phyloP scores from a whole-genome alignment of 2,329 filamentous ascomycete species.

The Clonostachys chloroleuca region DNA sequence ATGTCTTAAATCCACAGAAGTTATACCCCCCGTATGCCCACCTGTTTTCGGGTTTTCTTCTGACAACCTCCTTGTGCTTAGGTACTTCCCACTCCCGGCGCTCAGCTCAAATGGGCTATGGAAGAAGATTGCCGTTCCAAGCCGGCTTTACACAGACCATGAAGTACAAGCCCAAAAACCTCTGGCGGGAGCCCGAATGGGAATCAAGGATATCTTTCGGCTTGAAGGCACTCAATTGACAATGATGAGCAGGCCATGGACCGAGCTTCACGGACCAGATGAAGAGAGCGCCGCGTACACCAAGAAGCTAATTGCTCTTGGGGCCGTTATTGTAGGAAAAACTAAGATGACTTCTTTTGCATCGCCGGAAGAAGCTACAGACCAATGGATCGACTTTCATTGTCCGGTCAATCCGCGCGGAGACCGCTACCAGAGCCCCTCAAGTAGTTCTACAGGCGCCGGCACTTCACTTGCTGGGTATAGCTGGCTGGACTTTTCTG shows the following conservation, averaged over 20 bases:
- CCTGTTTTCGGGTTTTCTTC: too few relatives aligned
- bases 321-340: constrained; percentile 43
- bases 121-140: constrained; percentile 28
- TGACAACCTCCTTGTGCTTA: too few relatives aligned
- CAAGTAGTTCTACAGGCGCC: constrained; percentile 16
- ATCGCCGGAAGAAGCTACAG: constrained; percentile 30
- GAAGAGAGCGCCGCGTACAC: constrained; percentile 42
- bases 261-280: constrained; percentile 41
- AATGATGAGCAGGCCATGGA: constrained; percentile 55
- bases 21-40: too few relatives aligned
- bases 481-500: constrained; percentile 16
- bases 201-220: constrained; percentile 24
- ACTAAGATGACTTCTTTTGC: constrained; percentile 38
- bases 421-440: constrained; percentile 16
- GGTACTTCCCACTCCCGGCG: constrained; percentile 8
- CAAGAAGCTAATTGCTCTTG: constrained; percentile 50
- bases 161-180: constrained; percentile 19
- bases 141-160: constrained; percentile 24
- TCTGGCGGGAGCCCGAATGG: constrained; percentile 27
- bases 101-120: constrained; percentile 14
- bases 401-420: constrained; percentile 18
- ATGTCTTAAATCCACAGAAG: constrained; percentile 13
- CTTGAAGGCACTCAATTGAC: constrained; percentile 45
- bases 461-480: constrained; percentile 17
- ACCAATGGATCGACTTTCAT: constrained; percentile 28